A percentile compares a stretch with the other conserved stretches of the same genome.
These are phyloP conservation scores for Malassezia restricta DNA, from an alignment of 1,284 basidiomycete species.

Conservation along the genomic window DNA sequence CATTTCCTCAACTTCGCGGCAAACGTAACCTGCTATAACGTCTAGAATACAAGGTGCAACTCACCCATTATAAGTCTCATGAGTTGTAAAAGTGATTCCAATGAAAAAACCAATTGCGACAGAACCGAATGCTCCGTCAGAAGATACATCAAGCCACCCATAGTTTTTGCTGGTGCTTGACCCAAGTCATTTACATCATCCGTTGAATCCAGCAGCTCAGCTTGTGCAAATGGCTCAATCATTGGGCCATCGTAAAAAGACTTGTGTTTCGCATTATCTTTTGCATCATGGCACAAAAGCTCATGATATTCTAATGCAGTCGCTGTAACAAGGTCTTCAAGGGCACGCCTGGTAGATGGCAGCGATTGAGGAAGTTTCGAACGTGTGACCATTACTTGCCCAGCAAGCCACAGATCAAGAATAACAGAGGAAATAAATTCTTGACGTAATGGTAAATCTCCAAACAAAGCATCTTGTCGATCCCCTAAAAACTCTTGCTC, in stretches of 20 bases:
- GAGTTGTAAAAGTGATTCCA: slow-evolving; percentile 26
- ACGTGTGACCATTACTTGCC: slow-evolving; percentile 48
- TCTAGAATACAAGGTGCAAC: slow-evolving; percentile 21
- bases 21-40: not conserved
- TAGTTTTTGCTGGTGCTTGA: not conserved
- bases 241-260: not conserved
- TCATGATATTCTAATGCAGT: slow-evolving; percentile 19
- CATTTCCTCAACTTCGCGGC: slow-evolving; percentile 2
- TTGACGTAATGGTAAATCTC: slow-evolving; percentile 49
- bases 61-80: slow-evolving; percentile 34
- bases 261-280: not conserved
- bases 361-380: slow-evolving; percentile 50
- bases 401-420: slow-evolving; percentile 48
- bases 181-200: not conserved
- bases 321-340: slow-evolving; percentile 27
- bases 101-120: slow-evolving; percentile 21
- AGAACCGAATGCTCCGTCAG: slow-evolving; percentile 38
- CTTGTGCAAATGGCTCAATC: not conserved
- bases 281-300: not conserved
- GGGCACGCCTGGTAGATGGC: slow-evolving; percentile 47
- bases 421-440: slow-evolving; percentile 49
- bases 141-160: slow-evolving; percentile 19
- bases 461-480: slow-evolving; percentile 41
- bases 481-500: slow-evolving; percentile 38
- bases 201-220: not conserved